Base-by-base conservation (phyloP, 371 early-diverging fungal genomes). In the Mortierella sp. region DNA sequence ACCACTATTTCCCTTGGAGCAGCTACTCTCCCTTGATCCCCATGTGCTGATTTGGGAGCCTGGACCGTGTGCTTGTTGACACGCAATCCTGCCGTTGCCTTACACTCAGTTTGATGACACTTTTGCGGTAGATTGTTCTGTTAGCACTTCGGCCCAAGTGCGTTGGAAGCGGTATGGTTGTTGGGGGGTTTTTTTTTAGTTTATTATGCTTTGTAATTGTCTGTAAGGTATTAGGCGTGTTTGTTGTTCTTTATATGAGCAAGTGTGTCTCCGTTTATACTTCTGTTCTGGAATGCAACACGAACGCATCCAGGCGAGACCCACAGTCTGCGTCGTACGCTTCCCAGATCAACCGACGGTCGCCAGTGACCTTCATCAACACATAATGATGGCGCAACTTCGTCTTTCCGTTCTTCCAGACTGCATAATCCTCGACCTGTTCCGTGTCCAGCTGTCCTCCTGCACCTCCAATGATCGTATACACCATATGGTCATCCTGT, bases 391-490 rank as follows among this genome's bases (percentile, higher is more conserved):
- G 76, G 24, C 65, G 56, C 12, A 64, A 14, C 50, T 64, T 69
- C 24, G 34, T 27, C 62, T 76, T 76, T 34, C 76, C 76, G 1
- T 41, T 57, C 6, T 41, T 34, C 76, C 76, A 76, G 9, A 70
- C 76, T 3, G 64, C 24, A 44, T 76, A 91, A 67, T 90, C 87
- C 44, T 86, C 86, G 0, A 93, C 92, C 30, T 83, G 86, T 43
- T 87, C 83, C n/a, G 71, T 73, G 60, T 93, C 93, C 28, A 93
- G 57, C 49, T 78, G 79, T 8, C 93, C 93, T 19, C 93, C 93
- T 0, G 90, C 93, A 5, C 93, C 93, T 8, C 93, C 93, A 39
- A 91, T 90, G 49, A 93, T 91, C 1, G 87, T 67, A 80, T 92
- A 83, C 39, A 78, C 79, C 42, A 84, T 71, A 17, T 84, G 83